phyloP scores from a whole-genome alignment of 2,329 filamentous ascomycete species.

The Claviceps purpurea region DNA sequence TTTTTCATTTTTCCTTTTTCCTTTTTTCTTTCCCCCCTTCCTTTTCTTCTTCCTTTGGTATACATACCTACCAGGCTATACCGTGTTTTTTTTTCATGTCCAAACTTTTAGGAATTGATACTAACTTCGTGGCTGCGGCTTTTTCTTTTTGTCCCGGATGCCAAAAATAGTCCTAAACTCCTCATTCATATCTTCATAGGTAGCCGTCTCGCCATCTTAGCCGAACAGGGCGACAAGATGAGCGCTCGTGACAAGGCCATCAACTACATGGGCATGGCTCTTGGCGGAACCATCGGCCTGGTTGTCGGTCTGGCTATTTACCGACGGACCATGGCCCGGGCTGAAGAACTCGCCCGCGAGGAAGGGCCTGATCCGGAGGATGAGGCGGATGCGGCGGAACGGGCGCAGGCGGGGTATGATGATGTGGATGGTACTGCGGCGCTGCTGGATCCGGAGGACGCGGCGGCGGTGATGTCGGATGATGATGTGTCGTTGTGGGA shows the following conservation, averaged over 20 bases:
- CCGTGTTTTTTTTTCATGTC: no score
- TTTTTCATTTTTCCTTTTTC: no score
- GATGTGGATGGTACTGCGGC: slow-evolving; percentile 18
- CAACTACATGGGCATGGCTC: slow-evolving; percentile 69
- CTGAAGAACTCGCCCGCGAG: slow-evolving; percentile 41
- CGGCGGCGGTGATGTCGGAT: slow-evolving; percentile 42
- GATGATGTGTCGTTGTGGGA: slow-evolving; percentile 49
- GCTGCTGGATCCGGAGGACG: slow-evolving; percentile 33
- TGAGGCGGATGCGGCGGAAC: slow-evolving; percentile 12
- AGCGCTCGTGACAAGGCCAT: slow-evolving; percentile 61
- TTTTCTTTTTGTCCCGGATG: no score
- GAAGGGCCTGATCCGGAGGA: slow-evolving; percentile 15
- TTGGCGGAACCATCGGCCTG: slow-evolving; percentile 58
- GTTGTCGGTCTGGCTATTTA: slow-evolving; percentile 80
- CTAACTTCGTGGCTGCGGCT: no score
- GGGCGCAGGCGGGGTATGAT: slow-evolving; percentile 25
- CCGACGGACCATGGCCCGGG: slow-evolving; percentile 50
- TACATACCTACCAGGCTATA: no score
- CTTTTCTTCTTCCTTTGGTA: no score
- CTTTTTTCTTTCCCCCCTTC: no score
- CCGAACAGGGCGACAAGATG: slow-evolving; percentile 78
- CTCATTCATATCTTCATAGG: slow-evolving; percentile 90
- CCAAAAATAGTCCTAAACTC: slow-evolving; percentile 54
- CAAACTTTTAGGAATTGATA: no score
- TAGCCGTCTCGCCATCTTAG: slow-evolving; percentile 64